Base-by-base conservation (phyloP, 192 early-diverging fungal species). In the Backusella tuberculispora region DNA sequence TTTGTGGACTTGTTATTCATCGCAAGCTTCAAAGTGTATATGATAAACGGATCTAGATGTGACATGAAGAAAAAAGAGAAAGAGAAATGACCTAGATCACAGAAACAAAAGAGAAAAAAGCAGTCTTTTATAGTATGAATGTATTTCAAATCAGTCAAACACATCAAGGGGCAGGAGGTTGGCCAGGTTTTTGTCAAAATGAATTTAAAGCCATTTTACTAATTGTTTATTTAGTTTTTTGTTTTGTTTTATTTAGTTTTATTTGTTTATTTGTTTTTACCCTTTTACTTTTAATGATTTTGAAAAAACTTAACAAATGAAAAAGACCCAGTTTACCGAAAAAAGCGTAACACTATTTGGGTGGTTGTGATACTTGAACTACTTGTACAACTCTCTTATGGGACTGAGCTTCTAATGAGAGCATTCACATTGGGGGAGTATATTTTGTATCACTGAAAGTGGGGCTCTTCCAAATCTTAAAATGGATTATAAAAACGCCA, bases 31-130 rank as follows among this genome's bases (percentile, higher is more conserved):
- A 68, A 38, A 29, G 66, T 68, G 24, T 68, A 68, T 24, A 68
- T 21, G 12, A 68, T 68, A 44, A 68, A 68, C 19, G 66, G 66
- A 45, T 68, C 66, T 1, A 68, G 40, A 42, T 68, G 66, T 42
- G 66, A 24, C 66, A 68, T 68, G 53, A 60, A 26, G 53, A 21
- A 60, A 60, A 60, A 46, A 46, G 45, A 14, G 53, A 60, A 60
- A 60, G 53, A 60, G 26, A 24, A 26, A 24, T 60, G 53, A 60
- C 26, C 53, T 26, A 53, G 53, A 60, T 60, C 53, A 60, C 53
- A 53, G 17, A 53, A 53, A 21, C 9, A 60, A 60, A 34, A 34
- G 29, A 34, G 29, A 60, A 56, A 56, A 56, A 56, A 56, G 53
- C 53, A 60, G 53, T 60, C 53, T 60, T 60, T 60, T 60, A 60